phyloP scores from a whole-genome alignment of 2,329 filamentous ascomycete genomes.

The Phaeophleospora eucalypticola region DNA sequence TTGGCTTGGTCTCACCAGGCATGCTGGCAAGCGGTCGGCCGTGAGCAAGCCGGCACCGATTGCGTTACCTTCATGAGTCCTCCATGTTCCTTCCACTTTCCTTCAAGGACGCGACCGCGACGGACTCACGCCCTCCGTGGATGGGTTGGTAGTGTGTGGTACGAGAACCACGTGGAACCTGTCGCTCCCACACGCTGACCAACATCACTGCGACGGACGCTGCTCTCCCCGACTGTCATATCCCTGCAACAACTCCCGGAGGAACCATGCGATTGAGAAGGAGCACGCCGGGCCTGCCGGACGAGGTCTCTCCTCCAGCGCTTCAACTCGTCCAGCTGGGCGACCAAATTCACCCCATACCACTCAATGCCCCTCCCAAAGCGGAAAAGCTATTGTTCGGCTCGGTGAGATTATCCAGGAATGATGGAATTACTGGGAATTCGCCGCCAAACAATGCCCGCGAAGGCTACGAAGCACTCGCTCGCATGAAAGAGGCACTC shows the following conservation, averaged over 20 bases:
- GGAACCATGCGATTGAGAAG: not conserved
- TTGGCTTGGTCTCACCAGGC: not conserved
- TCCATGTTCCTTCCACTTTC: not conserved
- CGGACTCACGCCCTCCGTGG: not conserved
- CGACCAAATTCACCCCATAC: conserved; percentile 9
- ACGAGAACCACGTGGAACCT: not conserved
- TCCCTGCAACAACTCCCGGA: not conserved
- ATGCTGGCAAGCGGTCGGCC: not conserved
- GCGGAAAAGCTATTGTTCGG: conserved; percentile 16
- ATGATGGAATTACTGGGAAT: no score
- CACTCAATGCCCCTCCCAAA: conserved; percentile 19
- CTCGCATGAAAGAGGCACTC: conserved; percentile 15
- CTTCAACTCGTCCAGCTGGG: conserved; percentile 11
- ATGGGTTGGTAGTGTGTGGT: not conserved
- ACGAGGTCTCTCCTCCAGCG: conserved; percentile 10
- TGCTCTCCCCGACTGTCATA: no score
- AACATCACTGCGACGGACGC: not conserved
- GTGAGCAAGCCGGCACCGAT: not conserved
- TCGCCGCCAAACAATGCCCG: not conserved
- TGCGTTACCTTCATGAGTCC: not conserved
- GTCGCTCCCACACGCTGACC: not conserved
- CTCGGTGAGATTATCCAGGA: conserved; percentile 8
- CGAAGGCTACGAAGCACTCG: conserved; percentile 3
- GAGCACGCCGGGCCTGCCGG: conserved; percentile 5
- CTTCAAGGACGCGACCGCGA: not conserved